Evolutionary conservation across 352 stramenopile genomes (phyloP).

Genomic region (Phytophthora multivora): DNA sequence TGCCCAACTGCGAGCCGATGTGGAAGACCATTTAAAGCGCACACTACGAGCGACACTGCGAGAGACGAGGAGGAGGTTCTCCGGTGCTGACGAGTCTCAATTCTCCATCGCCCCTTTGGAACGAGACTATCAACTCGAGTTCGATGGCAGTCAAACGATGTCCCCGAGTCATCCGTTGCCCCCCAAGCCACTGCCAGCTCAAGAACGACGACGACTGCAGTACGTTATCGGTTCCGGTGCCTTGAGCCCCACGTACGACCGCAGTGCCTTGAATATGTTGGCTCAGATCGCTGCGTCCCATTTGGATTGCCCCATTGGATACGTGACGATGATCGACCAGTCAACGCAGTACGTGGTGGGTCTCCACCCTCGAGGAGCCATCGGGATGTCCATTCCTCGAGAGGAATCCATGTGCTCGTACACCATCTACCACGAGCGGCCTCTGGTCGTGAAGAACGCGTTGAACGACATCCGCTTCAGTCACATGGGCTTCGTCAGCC

Average conservation of each 20-base stretch:
- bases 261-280: constrained; percentile 55
- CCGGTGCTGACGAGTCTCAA: constrained; percentile 30
- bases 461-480: constrained; percentile 68
- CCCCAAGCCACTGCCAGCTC: constrained; percentile 36
- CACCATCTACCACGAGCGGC: constrained; percentile 63
- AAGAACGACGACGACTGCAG: constrained; percentile 47
- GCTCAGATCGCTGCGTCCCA: constrained; percentile 50
- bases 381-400: constrained; percentile 39
- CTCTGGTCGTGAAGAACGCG: constrained; percentile 63
- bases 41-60: constrained; percentile 24
- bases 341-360: constrained; percentile 55
- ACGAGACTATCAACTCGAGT: constrained; percentile 58
- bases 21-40: constrained; percentile 35
- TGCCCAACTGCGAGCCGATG: constrained; percentile 30
- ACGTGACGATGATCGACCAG: constrained; percentile 65
- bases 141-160: constrained; percentile 47
- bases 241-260: constrained; percentile 52
- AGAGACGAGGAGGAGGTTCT: constrained; percentile 22
- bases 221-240: constrained; percentile 50
- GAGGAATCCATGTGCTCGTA: constrained; percentile 70
- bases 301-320: constrained; percentile 62
- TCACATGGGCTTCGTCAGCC: constrained; percentile 57
- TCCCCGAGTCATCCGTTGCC: constrained; percentile 48
- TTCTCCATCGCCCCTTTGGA: constrained; percentile 42
- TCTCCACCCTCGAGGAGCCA: constrained; percentile 30